These are phyloP conservation scores for Blumeriella jaapii DNA, from an alignment of 2,329 filamentous ascomycete species.

Conservation along the genomic window DNA sequence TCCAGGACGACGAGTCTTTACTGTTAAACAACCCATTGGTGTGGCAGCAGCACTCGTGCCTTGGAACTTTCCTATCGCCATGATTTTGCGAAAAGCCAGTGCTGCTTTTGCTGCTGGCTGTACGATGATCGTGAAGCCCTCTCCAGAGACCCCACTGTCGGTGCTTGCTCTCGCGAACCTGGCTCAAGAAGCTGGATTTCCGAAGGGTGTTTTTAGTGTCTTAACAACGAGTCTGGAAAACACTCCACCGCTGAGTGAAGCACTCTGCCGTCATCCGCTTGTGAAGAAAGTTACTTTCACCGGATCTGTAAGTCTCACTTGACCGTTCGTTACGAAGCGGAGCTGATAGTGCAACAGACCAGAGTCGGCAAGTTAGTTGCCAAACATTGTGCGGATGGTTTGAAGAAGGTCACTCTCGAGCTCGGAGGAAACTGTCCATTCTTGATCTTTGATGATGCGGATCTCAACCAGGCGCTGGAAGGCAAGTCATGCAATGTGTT, in stretches of 20 bases:
- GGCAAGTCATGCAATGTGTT: conserved; percentile 25
- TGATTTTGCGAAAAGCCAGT: conserved; percentile 56
- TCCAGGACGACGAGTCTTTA: conserved; percentile 54
- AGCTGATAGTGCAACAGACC: conserved; percentile 27
- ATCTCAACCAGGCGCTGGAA: conserved; percentile 43
- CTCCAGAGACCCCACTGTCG: conserved; percentile 53
- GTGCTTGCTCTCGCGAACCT: conserved; percentile 42
- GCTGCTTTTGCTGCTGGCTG: conserved; percentile 61
- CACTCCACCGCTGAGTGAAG: conserved; percentile 41
- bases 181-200: conserved; percentile 43
- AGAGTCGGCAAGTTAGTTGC: conserved; percentile 51
- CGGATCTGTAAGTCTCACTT: conserved; percentile 30
- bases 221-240: conserved; percentile 46
- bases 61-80: conserved; percentile 60
- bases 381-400: conserved; percentile 43
- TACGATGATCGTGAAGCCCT: conserved; percentile 63
- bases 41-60: conserved; percentile 58
- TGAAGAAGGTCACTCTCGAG: conserved; percentile 55
- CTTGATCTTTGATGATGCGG: conserved; percentile 52
- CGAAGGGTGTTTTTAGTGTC: conserved; percentile 48
- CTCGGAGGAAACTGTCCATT: conserved; percentile 55
- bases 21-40: conserved; percentile 64
- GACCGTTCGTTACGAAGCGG: background rate
- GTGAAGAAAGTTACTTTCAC: conserved; percentile 54
- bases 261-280: conserved; percentile 43